A percentile compares a stretch with the other conserved stretches of the same genome.
Evolutionary conservation across 2,329 filamentous ascomycete genomes (phyloP).

Genomic region (Akanthomyces uredinophilus): DNA sequence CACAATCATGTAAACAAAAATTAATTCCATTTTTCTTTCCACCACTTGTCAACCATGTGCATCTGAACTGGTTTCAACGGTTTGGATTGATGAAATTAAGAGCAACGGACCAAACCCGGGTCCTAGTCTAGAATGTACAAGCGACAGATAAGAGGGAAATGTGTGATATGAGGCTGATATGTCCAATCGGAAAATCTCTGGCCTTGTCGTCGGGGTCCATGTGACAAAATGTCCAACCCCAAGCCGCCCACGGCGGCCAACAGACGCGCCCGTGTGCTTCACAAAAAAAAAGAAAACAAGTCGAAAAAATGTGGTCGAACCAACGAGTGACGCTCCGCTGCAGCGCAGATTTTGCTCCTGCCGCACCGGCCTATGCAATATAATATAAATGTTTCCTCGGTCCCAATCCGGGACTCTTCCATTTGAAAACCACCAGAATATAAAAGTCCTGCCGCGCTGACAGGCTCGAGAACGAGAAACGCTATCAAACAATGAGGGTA

Average conservation of each 20-base stretch:
- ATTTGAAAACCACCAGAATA: neutral
- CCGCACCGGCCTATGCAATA: constrained; percentile 12
- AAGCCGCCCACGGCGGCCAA: neutral
- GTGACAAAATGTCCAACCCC: neutral
- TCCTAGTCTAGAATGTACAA: constrained; percentile 32
- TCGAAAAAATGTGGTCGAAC: constrained; percentile 9
- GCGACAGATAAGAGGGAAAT: constrained; percentile 21
- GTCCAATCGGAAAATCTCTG: constrained; percentile 25
- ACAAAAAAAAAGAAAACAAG: neutral
- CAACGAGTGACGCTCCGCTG: constrained; percentile 18
- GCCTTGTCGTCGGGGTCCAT: constrained; percentile 20
- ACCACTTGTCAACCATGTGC: constrained; percentile 24
- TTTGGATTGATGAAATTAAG: constrained; percentile 15
- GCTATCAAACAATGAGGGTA: constrained; percentile 16
- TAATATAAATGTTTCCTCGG: constrained; percentile 5
- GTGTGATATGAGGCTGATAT: constrained; percentile 28
- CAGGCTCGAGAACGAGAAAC: constrained; percentile 13
- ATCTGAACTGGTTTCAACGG: constrained; percentile 27
- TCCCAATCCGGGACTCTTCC: neutral
- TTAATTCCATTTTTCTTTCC: neutral
- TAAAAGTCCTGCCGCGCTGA: constrained; percentile 6
- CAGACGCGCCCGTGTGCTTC: neutral
- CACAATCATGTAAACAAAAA: too few relatives aligned
- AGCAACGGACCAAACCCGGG: constrained; percentile 26
- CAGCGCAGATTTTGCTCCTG: constrained; percentile 17